A percentile compares a stretch with the other conserved stretches of the same genome.
phyloP scores from a whole-genome alignment of 768 basidiomycete species.

The Cyathus striatus region DNA sequence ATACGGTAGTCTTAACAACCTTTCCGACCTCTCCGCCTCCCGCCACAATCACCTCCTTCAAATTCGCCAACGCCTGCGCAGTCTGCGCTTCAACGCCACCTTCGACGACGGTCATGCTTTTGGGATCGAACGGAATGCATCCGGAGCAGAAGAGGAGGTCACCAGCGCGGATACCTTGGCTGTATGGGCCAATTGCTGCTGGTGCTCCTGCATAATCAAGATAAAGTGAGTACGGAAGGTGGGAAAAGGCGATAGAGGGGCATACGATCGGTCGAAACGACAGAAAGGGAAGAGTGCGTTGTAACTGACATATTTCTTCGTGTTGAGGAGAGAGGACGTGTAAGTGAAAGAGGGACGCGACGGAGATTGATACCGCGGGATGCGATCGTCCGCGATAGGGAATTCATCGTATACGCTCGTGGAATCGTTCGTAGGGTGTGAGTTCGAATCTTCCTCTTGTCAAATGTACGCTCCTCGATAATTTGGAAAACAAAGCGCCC shows the following conservation, averaged over 20 bases:
- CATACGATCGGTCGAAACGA: conserved; percentile 38
- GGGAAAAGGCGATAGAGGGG: conserved; percentile 4
- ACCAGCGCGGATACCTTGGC: conserved; percentile 79
- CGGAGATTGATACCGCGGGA: no score
- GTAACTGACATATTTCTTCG: conserved; percentile 27
- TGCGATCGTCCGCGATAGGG: background rate
- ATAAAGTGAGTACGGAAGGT: background rate
- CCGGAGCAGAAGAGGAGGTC: conserved; percentile 89
- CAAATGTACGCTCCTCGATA: no score
- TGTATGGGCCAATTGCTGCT: conserved; percentile 82
- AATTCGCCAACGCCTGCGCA: conserved; percentile 79
- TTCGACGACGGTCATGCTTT: conserved; percentile 61
- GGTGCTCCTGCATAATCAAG: conserved; percentile 52
- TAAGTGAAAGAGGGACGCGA: no score
- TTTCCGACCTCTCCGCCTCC: conserved; percentile 73
- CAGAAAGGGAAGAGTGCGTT: conserved; percentile 32
- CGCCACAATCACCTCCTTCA: conserved; percentile 78
- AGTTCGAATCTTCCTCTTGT: no score
- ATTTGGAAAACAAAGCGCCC: no score
- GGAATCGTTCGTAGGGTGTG: background rate
- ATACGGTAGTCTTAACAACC: conserved; percentile 88
- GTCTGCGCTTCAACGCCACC: conserved; percentile 81
- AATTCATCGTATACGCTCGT: background rate
- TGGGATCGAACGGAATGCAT: conserved; percentile 78
- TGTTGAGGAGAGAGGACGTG: no score